These are phyloP conservation scores for Paxillus involutus DNA, from an alignment of 768 basidiomycete genomes.

Conservation along the genomic window DNA sequence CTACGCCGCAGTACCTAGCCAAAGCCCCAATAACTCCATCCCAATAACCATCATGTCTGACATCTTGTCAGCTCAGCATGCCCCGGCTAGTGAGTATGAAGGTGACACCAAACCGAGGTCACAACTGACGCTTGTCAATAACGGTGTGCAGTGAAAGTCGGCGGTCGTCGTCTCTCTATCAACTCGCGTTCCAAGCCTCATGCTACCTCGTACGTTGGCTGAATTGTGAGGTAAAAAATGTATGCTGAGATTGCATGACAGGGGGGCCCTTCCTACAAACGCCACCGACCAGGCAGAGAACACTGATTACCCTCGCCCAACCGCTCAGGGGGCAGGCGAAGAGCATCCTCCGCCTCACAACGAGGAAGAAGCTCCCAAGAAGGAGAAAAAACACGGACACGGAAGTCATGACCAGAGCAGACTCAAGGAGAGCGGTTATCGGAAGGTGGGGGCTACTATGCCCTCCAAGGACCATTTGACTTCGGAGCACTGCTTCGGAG, in stretches of 20 bases:
- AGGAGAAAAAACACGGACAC: slow-evolving; percentile 46
- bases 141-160: slow-evolving; percentile 37
- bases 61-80: slow-evolving; percentile 35
- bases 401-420: slow-evolving; percentile 43
- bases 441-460: slow-evolving; percentile 46
- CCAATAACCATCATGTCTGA: slow-evolving; percentile 28
- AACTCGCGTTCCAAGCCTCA: slow-evolving; percentile 40
- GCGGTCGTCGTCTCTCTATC: slow-evolving; percentile 50
- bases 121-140: not conserved
- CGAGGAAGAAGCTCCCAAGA: slow-evolving; percentile 48
- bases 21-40: not conserved
- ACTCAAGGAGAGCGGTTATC: slow-evolving; percentile 42
- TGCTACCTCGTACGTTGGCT: slow-evolving; percentile 30
- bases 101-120: not conserved
- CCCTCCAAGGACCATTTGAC: slow-evolving; percentile 45
- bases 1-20: not conserved
- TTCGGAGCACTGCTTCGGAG: slow-evolving; percentile 39
- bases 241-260: not conserved
- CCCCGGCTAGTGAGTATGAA: slow-evolving; percentile 46
- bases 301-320: slow-evolving; percentile 55
- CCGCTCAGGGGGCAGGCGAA: slow-evolving; percentile 36
- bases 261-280: slow-evolving; percentile 7
- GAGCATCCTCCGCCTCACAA: slow-evolving; percentile 39
- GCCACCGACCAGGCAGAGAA: slow-evolving; percentile 22
- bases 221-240: not conserved